phyloP scores from a whole-genome alignment of 805 yeast species.

The Lipomyces chichibuensis region DNA sequence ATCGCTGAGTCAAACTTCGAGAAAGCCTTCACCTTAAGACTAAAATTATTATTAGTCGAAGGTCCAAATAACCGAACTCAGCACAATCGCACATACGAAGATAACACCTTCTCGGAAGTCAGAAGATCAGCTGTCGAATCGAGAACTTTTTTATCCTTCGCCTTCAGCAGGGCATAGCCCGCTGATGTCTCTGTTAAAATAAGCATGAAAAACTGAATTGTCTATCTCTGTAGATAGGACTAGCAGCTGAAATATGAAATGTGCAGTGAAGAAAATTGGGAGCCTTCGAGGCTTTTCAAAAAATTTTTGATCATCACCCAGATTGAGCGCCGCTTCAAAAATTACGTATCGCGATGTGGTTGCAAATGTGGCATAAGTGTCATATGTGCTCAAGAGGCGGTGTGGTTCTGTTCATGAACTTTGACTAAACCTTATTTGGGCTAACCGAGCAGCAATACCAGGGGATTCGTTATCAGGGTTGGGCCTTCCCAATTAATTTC shows the following conservation, averaged over 20 bases:
- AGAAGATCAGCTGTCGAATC: constrained; percentile 60
- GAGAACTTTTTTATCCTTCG: constrained; percentile 95
- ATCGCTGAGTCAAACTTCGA: constrained; percentile 95
- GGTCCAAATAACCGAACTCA: constrained; percentile 54
- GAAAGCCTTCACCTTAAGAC: constrained; percentile 89
- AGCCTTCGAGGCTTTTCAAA: neutral
- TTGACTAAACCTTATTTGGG: neutral
- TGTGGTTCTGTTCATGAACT: no score
- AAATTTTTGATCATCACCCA: neutral
- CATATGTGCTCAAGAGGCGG: neutral
- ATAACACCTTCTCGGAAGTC: constrained; percentile 32
- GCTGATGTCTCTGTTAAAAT: constrained; percentile 97
- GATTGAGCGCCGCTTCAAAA: neutral
- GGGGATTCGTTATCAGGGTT: no score
- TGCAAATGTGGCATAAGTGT: neutral
- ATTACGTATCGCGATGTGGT: neutral
- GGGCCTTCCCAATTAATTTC: no score
- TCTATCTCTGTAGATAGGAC: neutral
- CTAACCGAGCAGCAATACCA: no score
- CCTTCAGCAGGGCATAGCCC: constrained; percentile 96
- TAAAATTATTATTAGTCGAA: neutral
- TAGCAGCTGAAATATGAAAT: neutral
- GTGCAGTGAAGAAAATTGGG: neutral
- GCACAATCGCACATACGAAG: constrained; percentile 47
- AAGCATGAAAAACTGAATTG: constrained; percentile 32